Base-by-base conservation (phyloP, 139 green algal species). In the Chlorella sp. region DNA sequence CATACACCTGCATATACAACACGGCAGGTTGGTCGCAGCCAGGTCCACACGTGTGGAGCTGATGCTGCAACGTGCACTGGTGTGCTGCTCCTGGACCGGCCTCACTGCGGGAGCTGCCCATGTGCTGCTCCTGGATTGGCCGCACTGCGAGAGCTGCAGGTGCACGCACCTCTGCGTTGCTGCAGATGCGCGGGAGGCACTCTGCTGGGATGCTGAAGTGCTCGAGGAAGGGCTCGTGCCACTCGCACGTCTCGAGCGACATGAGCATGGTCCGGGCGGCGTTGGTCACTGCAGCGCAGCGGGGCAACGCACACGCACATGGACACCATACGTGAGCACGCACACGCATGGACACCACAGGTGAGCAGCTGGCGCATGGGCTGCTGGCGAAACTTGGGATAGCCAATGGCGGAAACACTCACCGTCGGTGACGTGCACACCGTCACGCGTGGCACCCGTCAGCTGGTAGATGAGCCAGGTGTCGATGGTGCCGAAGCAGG, bases 391-490 rank as follows among this genome's bases (percentile, higher is more conserved):
- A 55, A 10, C 42, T 17, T 55, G 10, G 10, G 10, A 67, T 5
- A 62, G 23, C 35, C 67, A 72, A 42, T 22, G 17, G 26, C 35
- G 4, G 34, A 34, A 29, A n/a, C 23, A 67, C 80, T 33, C 71
- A 89, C 84, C 83, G 63, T 99, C 95, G 0, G 92, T 97, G 22
- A 96, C 88, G 81, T 95, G 88, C 2, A 89, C 59, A 23, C 90
- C 90, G 4, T 80, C 81, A 0, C 76, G 24, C 27, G 26, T 29
- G 3, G 87, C 90, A 26, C 90, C 91, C 17, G 94, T 98, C 24
- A 99, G 79, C 50, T 93, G 87, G 74, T 91, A 98, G 50, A 99
- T 90, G 33, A 99, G 85, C 95, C 95, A 99, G 10, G 80, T 88
- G 87, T 99, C 95, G 2, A 99, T 83, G 31, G 95, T 99, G 42